Conservation (phyloP, 306 rosid species). For the Aeschynomene evenia region DNA sequence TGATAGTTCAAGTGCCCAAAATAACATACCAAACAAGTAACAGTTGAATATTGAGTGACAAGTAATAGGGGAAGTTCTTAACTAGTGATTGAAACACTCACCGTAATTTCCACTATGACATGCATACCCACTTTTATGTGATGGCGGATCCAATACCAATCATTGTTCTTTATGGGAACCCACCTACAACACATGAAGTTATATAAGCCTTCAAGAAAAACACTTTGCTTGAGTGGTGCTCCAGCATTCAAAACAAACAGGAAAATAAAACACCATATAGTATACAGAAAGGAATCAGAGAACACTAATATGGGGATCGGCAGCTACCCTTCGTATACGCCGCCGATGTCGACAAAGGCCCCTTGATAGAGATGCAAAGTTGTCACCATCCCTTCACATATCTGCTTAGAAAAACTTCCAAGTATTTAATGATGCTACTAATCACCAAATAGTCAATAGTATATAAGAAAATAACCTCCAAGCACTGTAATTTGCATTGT, state of each 20-base stretch:
- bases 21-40: background rate
- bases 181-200: slow-evolving; percentile 61
- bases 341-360: slow-evolving; percentile 97
- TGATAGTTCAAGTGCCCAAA: background rate
- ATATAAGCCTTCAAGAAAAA: slow-evolving; percentile 34
- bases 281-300: slow-evolving; percentile 6
- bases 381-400: slow-evolving; percentile 83
- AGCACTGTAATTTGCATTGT: slow-evolving; percentile 13
- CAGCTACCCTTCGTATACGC: slow-evolving; percentile 87
- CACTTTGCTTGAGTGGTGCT: slow-evolving; percentile 16
- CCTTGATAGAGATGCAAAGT: slow-evolving; percentile 92
- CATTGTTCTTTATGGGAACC: slow-evolving; percentile 92
- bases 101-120: slow-evolving; percentile 85
- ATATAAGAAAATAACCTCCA: slow-evolving; percentile 10
- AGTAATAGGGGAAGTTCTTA: background rate
- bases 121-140: slow-evolving; percentile 92
- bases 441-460: background rate
- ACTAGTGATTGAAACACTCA: slow-evolving; percentile 45
- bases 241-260: slow-evolving; percentile 22
- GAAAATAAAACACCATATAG: slow-evolving; percentile 15
- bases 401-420: slow-evolving; percentile 50
- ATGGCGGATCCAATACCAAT: slow-evolving; percentile 99
- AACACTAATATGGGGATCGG: slow-evolving; percentile 13
- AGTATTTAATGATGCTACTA: background rate
- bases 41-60: slow-evolving; percentile 27